Percentiles rank a stretch among this genome's conserved stretches.
These are phyloP conservation scores for Coccinonectria pachysandricola DNA, from an alignment of 2,329 filamentous ascomycete species.

Conservation along the genomic window DNA sequence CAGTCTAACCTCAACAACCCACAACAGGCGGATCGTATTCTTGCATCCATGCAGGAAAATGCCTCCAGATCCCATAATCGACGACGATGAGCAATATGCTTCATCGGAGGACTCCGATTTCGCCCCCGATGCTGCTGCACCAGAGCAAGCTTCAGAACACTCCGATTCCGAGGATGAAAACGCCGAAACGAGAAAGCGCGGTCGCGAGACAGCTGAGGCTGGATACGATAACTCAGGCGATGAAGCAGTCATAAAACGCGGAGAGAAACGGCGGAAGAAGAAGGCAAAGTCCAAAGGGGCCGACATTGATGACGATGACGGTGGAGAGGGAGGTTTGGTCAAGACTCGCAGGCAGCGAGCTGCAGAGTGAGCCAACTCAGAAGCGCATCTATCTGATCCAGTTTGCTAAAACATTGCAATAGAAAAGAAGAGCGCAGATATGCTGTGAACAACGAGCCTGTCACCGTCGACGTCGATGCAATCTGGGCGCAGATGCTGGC, in stretches of 20 bases:
- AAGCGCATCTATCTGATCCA: too few relatives aligned
- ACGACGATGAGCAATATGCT: slow-evolving; percentile 49
- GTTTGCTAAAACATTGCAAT: too few relatives aligned
- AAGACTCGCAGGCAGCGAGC: slow-evolving; percentile 65
- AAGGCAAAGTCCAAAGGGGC: slow-evolving; percentile 29
- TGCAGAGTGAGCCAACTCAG: slow-evolving; percentile 51
- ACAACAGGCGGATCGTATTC: too few relatives aligned
- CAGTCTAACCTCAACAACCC: too few relatives aligned
- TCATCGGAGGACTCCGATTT: slow-evolving; percentile 69
- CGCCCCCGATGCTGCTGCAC: slow-evolving; percentile 44
- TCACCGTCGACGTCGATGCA: slow-evolving; percentile 62
- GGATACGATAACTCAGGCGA: slow-evolving; percentile 62
- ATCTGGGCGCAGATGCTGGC: slow-evolving; percentile 59
- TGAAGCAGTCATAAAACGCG: slow-evolving; percentile 56
- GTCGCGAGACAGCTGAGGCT: slow-evolving; percentile 27
- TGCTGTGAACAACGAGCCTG: slow-evolving; percentile 42
- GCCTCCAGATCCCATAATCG: slow-evolving; percentile 30
- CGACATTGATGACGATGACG: slow-evolving; percentile 40
- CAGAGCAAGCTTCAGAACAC: slow-evolving; percentile 36
- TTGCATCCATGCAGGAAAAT: too few relatives aligned
- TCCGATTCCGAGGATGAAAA: slow-evolving; percentile 39
- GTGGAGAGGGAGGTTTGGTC: slow-evolving; percentile 52
- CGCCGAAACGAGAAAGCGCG: slow-evolving; percentile 18
- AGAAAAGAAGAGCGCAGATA: slow-evolving; percentile 49
- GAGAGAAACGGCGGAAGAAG: slow-evolving; percentile 39